phyloP scores from a whole-genome alignment of 1,139 yeast species.

The Yamadazyma songkhlaensis region DNA sequence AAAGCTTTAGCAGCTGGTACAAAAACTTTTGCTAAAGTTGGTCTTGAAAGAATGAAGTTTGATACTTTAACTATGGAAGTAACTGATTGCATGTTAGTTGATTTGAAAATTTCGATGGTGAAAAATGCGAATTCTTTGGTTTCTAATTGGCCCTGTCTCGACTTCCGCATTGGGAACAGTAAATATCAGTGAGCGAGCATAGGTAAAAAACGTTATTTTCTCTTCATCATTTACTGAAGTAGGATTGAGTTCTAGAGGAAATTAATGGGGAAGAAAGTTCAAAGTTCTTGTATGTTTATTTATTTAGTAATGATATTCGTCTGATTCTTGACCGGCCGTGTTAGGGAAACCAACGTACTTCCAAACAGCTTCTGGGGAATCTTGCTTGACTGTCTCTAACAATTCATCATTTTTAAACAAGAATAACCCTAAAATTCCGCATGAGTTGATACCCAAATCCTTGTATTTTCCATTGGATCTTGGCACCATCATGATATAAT shows the following conservation, averaged over 20 bases:
- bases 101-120: slow-evolving; percentile 10
- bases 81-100: slow-evolving; percentile 58
- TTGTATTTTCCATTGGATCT: slow-evolving; percentile 47
- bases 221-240: no score
- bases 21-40: slow-evolving; percentile 69
- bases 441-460: slow-evolving; percentile 66
- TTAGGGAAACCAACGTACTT: slow-evolving; percentile 64
- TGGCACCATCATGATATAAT: slow-evolving; percentile 87
- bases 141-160: slow-evolving; percentile 7
- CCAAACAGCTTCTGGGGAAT: slow-evolving; percentile 49
- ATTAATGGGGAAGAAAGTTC: no score
- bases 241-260: no score
- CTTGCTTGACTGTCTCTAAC: slow-evolving; percentile 34
- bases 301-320: slow-evolving; percentile 34
- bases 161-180: slow-evolving; percentile 15
- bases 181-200: no score
- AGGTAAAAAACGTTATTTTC: no score
- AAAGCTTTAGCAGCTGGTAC: slow-evolving; percentile 79
- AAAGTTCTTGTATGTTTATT: no score
- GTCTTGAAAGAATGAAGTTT: slow-evolving; percentile 78
- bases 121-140: slow-evolving; percentile 8
- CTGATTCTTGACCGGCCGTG: slow-evolving; percentile 34
- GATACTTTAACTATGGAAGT: slow-evolving; percentile 82
- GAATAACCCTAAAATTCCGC: slow-evolving; percentile 77
- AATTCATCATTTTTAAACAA: slow-evolving; percentile 68